A percentile compares a stretch with the other conserved stretches of the same genome.
These are phyloP conservation scores for Hyphopichia burtonii DNA, from an alignment of 1,139 yeast genomes.

Conservation along the genomic window DNA sequence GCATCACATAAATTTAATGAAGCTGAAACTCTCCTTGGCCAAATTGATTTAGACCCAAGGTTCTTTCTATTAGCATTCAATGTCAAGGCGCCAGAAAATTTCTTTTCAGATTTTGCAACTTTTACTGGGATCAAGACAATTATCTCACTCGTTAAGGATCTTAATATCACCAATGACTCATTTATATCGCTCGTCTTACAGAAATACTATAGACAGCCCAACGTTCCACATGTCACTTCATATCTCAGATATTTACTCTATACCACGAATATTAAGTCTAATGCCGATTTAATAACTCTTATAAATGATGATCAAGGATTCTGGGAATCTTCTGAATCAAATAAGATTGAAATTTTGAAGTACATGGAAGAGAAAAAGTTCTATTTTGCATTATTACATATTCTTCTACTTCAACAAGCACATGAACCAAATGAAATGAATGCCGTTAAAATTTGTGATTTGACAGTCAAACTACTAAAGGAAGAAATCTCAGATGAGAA, in stretches of 20 bases:
- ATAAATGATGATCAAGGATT: slow-evolving; percentile 10
- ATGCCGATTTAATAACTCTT: slow-evolving; percentile 11
- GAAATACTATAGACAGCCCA: background rate
- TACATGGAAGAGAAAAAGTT: slow-evolving; percentile 4
- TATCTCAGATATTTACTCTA: background rate
- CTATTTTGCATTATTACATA: slow-evolving; percentile 10
- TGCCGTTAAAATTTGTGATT: slow-evolving; percentile 14
- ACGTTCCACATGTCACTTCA: background rate
- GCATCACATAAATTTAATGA: background rate
- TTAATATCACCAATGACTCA: background rate
- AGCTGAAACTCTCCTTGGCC: background rate
- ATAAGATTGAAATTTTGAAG: background rate
- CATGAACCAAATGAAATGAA: background rate
- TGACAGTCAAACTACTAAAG: slow-evolving; percentile 10
- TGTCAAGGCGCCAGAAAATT: background rate
- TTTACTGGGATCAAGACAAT: background rate
- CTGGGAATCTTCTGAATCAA: slow-evolving; percentile 7
- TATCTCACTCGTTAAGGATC: background rate
- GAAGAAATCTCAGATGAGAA: background rate
- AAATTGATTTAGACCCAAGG: background rate
- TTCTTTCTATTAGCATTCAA: background rate
- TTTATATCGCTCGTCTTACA: background rate
- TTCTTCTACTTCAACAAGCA: slow-evolving; percentile 8
- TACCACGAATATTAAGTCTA: background rate
- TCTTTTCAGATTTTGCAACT: slow-evolving; percentile 1